Conservation (phyloP, 352 stramenopile genomes). For the Phytophthora syringae region DNA sequence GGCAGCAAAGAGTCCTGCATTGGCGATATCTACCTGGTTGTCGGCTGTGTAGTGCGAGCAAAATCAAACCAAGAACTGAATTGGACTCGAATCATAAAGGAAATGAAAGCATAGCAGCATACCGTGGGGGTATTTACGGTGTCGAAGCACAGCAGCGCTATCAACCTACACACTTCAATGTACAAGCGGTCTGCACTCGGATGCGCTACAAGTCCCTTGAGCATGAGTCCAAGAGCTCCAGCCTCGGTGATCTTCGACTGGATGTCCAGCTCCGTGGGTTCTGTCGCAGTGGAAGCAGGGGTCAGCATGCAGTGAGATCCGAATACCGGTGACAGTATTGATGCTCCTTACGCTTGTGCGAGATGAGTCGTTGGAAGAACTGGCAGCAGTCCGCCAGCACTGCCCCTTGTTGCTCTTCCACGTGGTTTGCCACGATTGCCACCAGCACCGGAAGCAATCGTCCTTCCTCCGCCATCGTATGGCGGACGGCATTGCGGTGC, state of each 20-base stretch:
- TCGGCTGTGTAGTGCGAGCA: constrained; percentile 38
- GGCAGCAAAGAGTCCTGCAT: constrained; percentile 34
- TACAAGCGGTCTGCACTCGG: constrained; percentile 33
- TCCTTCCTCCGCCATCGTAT: constrained; percentile 42
- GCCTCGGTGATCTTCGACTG: constrained; percentile 61
- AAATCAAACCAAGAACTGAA: background rate
- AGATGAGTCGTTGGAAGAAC: constrained; percentile 57
- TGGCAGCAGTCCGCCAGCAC: constrained; percentile 51
- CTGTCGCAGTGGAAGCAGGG: constrained; percentile 15
- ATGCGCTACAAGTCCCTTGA: constrained; percentile 38
- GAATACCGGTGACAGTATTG: background rate
- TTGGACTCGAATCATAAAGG: background rate
- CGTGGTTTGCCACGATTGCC: constrained; percentile 35
- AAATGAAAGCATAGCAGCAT: background rate
- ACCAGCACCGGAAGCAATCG: constrained; percentile 40
- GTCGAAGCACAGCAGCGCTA: constrained; percentile 62
- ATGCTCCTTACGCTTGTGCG: constrained; percentile 45
- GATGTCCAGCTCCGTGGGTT: constrained; percentile 58
- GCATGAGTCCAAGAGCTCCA: constrained; percentile 44
- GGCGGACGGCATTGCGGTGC: constrained; percentile 29
- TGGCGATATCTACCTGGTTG: constrained; percentile 59
- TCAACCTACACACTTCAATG: constrained; percentile 43
- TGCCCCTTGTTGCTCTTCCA: constrained; percentile 34
- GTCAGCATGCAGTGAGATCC: constrained; percentile 7
- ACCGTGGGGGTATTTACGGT: constrained; percentile 54